Evolutionary conservation across 352 stramenopile genomes (phyloP), one percentile per base, ranked within the genome.

Genomic region (Globisporangium mamillatum): DNA sequence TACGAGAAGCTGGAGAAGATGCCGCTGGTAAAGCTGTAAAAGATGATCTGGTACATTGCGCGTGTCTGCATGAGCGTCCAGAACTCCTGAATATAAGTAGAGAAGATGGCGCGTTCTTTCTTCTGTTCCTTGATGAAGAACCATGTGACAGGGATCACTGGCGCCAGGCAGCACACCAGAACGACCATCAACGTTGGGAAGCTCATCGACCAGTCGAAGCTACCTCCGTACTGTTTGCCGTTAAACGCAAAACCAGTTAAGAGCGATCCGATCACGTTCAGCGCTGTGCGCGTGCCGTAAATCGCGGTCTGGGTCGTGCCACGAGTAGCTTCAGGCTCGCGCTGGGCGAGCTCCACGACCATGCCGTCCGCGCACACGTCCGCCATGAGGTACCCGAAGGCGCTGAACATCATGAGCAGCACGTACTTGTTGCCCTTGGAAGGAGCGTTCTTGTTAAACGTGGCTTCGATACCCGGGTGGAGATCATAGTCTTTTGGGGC

Each of bases 51-150:
- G 22, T 32, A 29, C 50, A 32, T 5, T 22, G 20, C 50, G 3
- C n/a, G 50, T 22, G 24, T 25, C 52, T 57, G 22, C 10, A 57
- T 5, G 18, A 57, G 34, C 10, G 3, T 4, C 22, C 52, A 57
- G 50, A 32, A 22, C 7, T 4, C 22, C 3, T 56, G 7, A 0
- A 27, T 16, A 24, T 56, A 56, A 24, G 20, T 10, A 3, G 50
- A 29, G 10, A 56, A 56, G 50, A 56, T 32, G 10, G 50, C 14
- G 22, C 14, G n/a, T 24, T 29, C 22, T 27, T 56, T 56, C 14
- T n/a, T 27, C 22, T 56, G 22, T 29, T 48, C 41, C 41, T 56
- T 56, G 22, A 56, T 27, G 50, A 56, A 56, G 50, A 56, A 56
- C 8, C 50, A 56, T 22, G 41, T n/a, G 50, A 29, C 22, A 18